Base-by-base conservation (phyloP, 306 rosid genomes). In the Trifolium subterraneum region DNA sequence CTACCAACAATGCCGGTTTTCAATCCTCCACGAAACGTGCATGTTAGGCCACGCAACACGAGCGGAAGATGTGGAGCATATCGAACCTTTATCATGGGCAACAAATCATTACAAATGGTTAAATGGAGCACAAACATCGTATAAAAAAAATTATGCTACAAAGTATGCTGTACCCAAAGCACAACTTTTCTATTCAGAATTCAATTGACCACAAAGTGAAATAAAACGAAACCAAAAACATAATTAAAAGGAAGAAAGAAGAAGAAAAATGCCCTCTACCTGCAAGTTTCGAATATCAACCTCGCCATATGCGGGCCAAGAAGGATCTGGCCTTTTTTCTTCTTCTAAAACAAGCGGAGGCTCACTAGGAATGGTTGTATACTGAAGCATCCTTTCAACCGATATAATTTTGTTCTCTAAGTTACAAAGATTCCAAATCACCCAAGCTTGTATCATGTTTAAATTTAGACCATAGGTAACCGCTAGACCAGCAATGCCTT, bases 1-100 rank as follows among this genome's bases (percentile, higher is more conserved):
- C 98, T 84, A 19, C 97, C 98, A 8, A 93, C 96, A 72, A 93
- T 91, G 78, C 98, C 92, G 9, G 94, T 86, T 83, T 87, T 93
- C 88, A 66, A 68, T 63, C 93, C 98, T 42, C 96, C 97, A 0
- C 50, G 81, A 36, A 91, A 91, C 52, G 84, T 91, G 71, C 96
- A 89, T 0, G 96, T 84, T 59, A 93, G 66, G 20, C 97, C 97
- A 48, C 88, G 87, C 85, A 91, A 73, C 79, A 93, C 92, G 50
- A 93, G 92, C 1, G 97, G 98, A 76, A 93, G 82, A 52, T 93
- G 97, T 10, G 97, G 91, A 8, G 92, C 97, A 74, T 93, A 91
- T 9, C 97, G 93, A 59, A 88, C 97, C 98, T 93, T 73, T 36
- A 83, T 61, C 72, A 41, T 18, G 41, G 56, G 10, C 9, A 63